phyloP scores from a whole-genome alignment of 352 stramenopile species.

The Globisporangium uncinulatum region DNA sequence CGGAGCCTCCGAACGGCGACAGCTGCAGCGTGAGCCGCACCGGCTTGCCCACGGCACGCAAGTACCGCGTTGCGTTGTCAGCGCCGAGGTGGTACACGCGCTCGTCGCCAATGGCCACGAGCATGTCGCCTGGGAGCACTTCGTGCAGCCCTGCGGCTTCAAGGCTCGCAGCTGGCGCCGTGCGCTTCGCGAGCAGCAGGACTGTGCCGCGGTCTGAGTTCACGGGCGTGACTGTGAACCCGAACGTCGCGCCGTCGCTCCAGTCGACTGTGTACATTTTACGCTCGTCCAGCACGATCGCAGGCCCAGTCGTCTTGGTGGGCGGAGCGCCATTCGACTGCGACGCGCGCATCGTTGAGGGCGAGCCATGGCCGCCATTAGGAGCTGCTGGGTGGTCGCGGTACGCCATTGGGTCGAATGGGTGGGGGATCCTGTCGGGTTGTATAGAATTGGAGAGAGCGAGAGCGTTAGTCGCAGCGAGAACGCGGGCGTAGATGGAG shows the following conservation, averaged over 20 bases:
- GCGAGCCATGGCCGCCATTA: no score
- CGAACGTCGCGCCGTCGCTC: slow-evolving; percentile 50
- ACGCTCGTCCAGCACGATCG: slow-evolving; percentile 54
- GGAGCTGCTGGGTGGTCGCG: no score
- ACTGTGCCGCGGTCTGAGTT: slow-evolving; percentile 64
- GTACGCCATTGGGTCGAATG: no score
- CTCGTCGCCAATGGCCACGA: slow-evolving; percentile 71
- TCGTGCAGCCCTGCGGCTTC: slow-evolving; percentile 48
- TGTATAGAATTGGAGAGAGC: no score
- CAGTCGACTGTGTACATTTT: slow-evolving; percentile 78
- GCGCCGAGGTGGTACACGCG: slow-evolving; percentile 71
- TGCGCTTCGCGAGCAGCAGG: slow-evolving; percentile 52
- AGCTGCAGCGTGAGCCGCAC: slow-evolving; percentile 65
- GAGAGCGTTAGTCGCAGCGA: no score
- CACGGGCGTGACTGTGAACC: slow-evolving; percentile 66
- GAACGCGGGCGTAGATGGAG: no score
- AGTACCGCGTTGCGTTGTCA: slow-evolving; percentile 52
- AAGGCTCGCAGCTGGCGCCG: slow-evolving; percentile 22
- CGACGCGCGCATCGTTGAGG: no score
- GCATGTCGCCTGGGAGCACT: slow-evolving; percentile 67
- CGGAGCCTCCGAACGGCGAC: slow-evolving; percentile 42
- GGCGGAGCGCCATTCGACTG: no score
- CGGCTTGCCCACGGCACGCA: slow-evolving; percentile 64
- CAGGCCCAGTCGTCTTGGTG: slow-evolving; percentile 12
- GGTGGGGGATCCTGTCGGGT: no score